Conservation (phyloP, 2,329 filamentous ascomycete genomes). For the Ceratocystis albifundus region DNA sequence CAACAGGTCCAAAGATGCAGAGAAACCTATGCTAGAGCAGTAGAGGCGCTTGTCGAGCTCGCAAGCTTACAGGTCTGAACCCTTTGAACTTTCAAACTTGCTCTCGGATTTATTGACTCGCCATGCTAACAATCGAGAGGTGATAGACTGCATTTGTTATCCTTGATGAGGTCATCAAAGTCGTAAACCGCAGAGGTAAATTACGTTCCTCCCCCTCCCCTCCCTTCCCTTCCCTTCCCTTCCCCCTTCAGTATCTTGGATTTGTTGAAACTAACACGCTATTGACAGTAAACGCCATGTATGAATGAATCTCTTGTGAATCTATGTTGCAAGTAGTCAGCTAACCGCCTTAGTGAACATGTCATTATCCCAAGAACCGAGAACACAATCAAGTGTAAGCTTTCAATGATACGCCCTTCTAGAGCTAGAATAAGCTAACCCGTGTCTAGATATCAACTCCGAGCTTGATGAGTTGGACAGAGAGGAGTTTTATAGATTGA, state of each 20-base stretch:
- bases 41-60: conserved; percentile 89
- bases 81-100: background rate
- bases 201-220: too few relatives aligned
- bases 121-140: background rate
- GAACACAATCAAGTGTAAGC: conserved; percentile 93
- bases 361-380: conserved; percentile 97
- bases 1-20: conserved; percentile 92
- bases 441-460: conserved; percentile 73
- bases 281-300: conserved; percentile 77
- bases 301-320: conserved; percentile 26
- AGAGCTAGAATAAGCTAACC: background rate
- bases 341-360: conserved; percentile 50
- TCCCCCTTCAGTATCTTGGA: background rate
- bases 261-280: conserved; percentile 24
- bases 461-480: conserved; percentile 94
- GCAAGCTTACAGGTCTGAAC: conserved; percentile 65
- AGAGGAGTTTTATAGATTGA: conserved; percentile 95
- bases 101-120: background rate
- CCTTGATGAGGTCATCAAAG: conserved; percentile 96
- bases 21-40: conserved; percentile 90
- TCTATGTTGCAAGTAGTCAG: conserved; percentile 40
- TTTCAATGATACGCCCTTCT: background rate
- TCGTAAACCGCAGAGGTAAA: conserved; percentile 86
- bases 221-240: too few relatives aligned
- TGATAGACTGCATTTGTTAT: conserved; percentile 85